These are phyloP conservation scores for Sanghuangporus sanghuang DNA, from an alignment of 1,284 basidiomycete genomes.

Conservation along the genomic window DNA sequence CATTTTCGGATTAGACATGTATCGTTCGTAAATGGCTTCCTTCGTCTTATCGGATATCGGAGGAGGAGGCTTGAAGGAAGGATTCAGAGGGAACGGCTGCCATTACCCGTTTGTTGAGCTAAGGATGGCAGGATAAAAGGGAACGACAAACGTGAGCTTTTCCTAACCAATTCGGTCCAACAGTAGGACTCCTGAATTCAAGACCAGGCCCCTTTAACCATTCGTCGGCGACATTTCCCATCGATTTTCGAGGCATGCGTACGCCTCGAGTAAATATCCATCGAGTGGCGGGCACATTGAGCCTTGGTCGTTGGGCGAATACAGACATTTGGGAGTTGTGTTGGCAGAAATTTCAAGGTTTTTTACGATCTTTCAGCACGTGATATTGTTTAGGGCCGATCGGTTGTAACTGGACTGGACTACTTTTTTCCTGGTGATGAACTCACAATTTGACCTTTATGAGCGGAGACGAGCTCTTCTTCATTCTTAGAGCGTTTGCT, in stretches of 20 bases:
- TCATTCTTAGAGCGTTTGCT: constrained; percentile 48
- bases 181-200: constrained; percentile 1
- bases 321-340: constrained; percentile 8
- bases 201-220: constrained; percentile 13
- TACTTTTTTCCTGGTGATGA: neutral
- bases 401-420: neutral
- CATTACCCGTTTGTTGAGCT: constrained; percentile 16
- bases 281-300: neutral
- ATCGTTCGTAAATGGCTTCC: constrained; percentile 48
- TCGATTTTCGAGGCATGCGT: neutral
- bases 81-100: constrained; percentile 82
- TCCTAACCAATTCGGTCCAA: constrained; percentile 17
- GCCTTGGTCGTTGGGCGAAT: constrained; percentile 8
- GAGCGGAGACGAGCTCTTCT: constrained; percentile 27
- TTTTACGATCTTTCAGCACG: neutral
- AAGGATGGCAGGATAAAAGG: constrained; percentile 2
- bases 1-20: constrained; percentile 48
- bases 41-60: constrained; percentile 64
- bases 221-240: constrained; percentile 7
- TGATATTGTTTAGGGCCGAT: constrained; percentile 13
- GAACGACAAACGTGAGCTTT: constrained; percentile 6
- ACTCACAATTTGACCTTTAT: neutral
- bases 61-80: constrained; percentile 70
- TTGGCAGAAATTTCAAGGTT: neutral
- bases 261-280: constrained; percentile 7